Conservation (phyloP, 2,329 filamentous ascomycete genomes). For the Botrytis cinerea region DNA sequence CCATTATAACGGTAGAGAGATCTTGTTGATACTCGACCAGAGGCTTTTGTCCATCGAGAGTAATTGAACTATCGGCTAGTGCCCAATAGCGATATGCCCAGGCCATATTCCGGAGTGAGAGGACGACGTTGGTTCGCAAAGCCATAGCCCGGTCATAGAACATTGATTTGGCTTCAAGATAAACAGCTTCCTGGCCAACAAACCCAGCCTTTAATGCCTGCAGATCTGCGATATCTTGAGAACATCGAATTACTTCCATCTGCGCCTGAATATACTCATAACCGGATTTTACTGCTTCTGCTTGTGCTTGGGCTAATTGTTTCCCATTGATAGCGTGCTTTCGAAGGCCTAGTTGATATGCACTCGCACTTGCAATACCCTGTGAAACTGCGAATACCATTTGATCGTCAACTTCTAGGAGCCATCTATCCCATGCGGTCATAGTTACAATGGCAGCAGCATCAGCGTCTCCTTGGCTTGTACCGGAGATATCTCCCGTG, state of each 20-base stretch:
- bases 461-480: conserved; percentile 6
- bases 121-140: conserved; percentile 11
- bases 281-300: conserved; percentile 9
- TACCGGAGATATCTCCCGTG: conserved; percentile 4
- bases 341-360: conserved; percentile 4
- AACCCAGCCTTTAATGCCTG: not conserved
- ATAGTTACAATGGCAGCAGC: conserved; percentile 4
- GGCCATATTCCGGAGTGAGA: conserved; percentile 1
- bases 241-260: conserved; percentile 14
- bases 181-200: conserved; percentile 12
- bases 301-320: conserved; percentile 17
- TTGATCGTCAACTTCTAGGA: conserved; percentile 1
- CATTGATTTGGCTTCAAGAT: conserved; percentile 12
- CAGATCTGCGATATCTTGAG: conserved; percentile 5
- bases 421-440: conserved; percentile 18
- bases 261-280: conserved; percentile 14
- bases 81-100: conserved; percentile 21
- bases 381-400: conserved; percentile 2
- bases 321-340: conserved; percentile 21
- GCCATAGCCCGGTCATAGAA: conserved; percentile 19
- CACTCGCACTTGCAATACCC: not conserved
- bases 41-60: conserved; percentile 10
- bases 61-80: conserved; percentile 1
- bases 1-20: conserved; percentile 7
- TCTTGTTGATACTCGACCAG: conserved; percentile 6